Conservation (phyloP, 2,329 filamentous ascomycete genomes). For the Colletotrichum lupini region DNA sequence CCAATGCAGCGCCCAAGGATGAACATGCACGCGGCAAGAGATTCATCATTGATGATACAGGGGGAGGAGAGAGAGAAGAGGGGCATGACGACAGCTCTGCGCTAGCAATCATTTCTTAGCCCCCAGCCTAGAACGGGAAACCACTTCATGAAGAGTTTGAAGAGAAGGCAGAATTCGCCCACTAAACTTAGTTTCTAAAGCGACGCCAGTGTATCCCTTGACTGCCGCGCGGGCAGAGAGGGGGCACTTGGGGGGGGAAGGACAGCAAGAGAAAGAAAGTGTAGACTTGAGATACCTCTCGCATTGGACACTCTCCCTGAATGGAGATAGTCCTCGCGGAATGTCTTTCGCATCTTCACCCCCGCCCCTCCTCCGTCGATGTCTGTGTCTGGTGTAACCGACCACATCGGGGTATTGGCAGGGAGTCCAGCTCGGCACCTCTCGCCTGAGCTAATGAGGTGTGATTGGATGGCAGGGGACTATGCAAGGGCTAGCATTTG, state of each 20-base stretch:
- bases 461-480: conserved; percentile 5
- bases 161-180: background rate
- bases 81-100: background rate
- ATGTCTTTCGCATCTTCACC: conserved; percentile 20
- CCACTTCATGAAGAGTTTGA: background rate
- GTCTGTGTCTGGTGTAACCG: conserved; percentile 8
- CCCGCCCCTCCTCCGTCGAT: background rate
- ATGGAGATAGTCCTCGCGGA: conserved; percentile 8
- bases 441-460: background rate
- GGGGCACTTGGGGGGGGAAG: background rate
- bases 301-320: background rate
- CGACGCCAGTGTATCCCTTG: background rate
- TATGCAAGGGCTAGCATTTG: conserved; percentile 19
- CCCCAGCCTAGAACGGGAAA: background rate
- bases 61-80: background rate
- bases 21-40: background rate
- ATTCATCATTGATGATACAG: background rate
- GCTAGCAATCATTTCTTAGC: background rate
- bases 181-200: background rate
- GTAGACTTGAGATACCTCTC: background rate
- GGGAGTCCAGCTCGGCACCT: conserved; percentile 15
- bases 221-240: background rate
- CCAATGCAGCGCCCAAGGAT: background rate
- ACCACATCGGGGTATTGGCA: conserved; percentile 19
- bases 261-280: background rate